Base-by-base conservation (phyloP, 306 rosid genomes). In the Quercus ilex region DNA sequence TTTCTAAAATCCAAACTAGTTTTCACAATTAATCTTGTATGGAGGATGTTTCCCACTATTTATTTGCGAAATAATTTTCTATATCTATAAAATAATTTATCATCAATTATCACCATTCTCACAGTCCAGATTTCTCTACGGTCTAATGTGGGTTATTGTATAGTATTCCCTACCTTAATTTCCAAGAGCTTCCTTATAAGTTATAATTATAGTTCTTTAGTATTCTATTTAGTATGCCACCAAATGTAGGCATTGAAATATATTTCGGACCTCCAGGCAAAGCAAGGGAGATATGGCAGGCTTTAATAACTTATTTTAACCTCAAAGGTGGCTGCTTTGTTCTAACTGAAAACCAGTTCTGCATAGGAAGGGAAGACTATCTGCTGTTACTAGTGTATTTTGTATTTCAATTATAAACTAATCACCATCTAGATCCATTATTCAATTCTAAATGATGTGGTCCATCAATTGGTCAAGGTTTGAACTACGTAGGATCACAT, bases 261-360 rank as follows among this genome's bases (percentile, higher is more conserved):
- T 94, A 94, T 74, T 94, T 95, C 78, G 97, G 97, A 28, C 97
- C 99, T 12, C 92, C 93, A 0, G 99, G 93, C 80, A 97, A 94
- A 85, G 63, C 91, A 15, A 89, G 91, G 81, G 92, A 90, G 41
- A 74, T 80, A 74, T 94, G 97, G 99, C 94, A 87, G 84, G 90
- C 97, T 70, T 86, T 97, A 71, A 83, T 94, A 97, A 86, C 90
- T 67, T 97, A 94, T 79, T 87, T 94, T 90, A 92, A 97, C 10
- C 23, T 85, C 31, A 95, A 92, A 88, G 92, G 97, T 84, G 93
- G 95, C 55, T 94, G 97, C 77, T 94, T 94, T 77, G 97, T 94
- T 82, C 77, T 92, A 73, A 91, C 97, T 0, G 89, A 92, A 72
- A 90, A 92, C 83, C 99, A 92, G 55, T 94, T 94, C 86, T 94